Evolutionary conservation across 805 yeast species (phyloP).

Genomic region (Metschnikowia santaceciliae): DNA sequence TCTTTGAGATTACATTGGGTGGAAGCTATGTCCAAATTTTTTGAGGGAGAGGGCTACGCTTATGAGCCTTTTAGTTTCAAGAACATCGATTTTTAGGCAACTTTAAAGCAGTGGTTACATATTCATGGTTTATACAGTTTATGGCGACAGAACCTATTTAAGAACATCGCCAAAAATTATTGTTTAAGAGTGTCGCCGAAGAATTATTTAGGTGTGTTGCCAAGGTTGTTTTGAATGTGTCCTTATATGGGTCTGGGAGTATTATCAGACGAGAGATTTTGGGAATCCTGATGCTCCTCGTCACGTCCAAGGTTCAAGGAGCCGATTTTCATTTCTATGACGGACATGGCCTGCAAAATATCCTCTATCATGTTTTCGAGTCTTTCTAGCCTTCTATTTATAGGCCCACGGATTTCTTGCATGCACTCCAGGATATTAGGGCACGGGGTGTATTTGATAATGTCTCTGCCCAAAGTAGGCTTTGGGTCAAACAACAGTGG

Average conservation of each 20-base stretch:
- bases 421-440: not conserved
- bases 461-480: not conserved
- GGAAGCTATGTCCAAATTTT: constrained; percentile 76
- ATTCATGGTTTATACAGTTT: not conserved
- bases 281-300: not conserved
- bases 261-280: not conserved
- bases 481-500: not conserved
- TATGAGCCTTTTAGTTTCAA: constrained; percentile 60
- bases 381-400: not conserved
- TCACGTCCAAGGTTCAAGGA: not conserved
- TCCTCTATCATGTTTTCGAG: constrained; percentile 2
- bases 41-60: constrained; percentile 70
- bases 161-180: not conserved
- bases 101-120: not conserved
- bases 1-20: constrained; percentile 78
- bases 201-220: not conserved
- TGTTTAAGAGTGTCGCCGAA: not conserved
- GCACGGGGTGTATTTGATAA: not conserved
- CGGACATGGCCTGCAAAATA: not conserved
- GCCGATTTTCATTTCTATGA: not conserved
- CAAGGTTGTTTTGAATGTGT: not conserved
- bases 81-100: constrained; percentile 11
- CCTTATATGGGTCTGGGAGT: not conserved
- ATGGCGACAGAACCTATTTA: not conserved
- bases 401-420: not conserved